Evolutionary conservation across 148 eudicot genomes (phyloP).

Genomic region (Persicaria tinctoria): DNA sequence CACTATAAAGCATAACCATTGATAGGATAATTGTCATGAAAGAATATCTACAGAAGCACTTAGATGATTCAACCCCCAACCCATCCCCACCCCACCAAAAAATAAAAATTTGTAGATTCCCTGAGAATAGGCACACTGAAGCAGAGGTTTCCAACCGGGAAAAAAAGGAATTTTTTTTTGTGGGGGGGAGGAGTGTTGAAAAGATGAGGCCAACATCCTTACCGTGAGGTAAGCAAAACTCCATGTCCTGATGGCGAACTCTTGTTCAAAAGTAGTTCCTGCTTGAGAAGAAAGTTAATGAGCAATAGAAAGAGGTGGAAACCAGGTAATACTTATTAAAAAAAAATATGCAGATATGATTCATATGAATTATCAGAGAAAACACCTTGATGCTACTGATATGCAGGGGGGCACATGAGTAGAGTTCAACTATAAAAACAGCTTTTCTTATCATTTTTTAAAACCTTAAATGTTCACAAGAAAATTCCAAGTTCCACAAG

Average conservation of each 20-base stretch:
- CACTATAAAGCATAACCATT: not conserved
- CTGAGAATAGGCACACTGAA: not conserved
- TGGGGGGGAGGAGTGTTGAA: too few relatives aligned
- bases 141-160: slow-evolving; percentile 4
- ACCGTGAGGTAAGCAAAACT: slow-evolving; percentile 41
- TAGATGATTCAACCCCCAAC: not conserved
- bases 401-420: not conserved
- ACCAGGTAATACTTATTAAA: not conserved
- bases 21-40: slow-evolving; percentile 1
- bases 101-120: not conserved
- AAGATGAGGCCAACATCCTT: slow-evolving; percentile 18
- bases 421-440: not conserved
- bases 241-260: slow-evolving; percentile 40
- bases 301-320: not conserved
- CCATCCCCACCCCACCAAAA: too few relatives aligned
- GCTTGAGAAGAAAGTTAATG: slow-evolving; percentile 12
- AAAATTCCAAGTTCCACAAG: not conserved
- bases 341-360: not conserved
- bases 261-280: slow-evolving; percentile 74
- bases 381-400: not conserved
- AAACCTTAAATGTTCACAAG: not conserved
- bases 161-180: not conserved
- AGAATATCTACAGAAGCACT: not conserved
- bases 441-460: not conserved
- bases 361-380: not conserved